Evolutionary conservation across 2,329 filamentous ascomycete species (phyloP), one percentile per base, ranked within the genome.

Genomic region (Fragosphaeria purpurea): DNA sequence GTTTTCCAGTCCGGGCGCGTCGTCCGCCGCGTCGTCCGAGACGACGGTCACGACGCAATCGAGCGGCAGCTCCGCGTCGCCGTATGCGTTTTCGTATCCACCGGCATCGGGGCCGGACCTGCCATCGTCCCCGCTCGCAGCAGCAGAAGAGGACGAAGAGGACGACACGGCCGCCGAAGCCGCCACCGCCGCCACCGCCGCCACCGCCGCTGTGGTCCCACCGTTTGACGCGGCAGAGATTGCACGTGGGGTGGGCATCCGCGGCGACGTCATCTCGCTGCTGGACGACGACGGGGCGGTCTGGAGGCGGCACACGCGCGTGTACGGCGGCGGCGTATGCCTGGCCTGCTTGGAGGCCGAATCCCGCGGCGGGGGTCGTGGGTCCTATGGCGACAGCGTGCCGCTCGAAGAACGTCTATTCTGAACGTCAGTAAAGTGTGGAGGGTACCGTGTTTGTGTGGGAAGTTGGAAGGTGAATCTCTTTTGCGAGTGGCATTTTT

Each of bases 221-320:
- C 1, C 32, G 40, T 6, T 42, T 13, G 32, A 32, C 30, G 32
- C 13, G 7, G 34, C 30, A 8, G 13, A 40, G 31, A 34, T 33
- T 11, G 10, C 31, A 4, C 10, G 11, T 30, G 32, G 6, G 6
- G 65, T 73, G 38, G 66, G 70, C 47, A 65, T 76, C 5, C 67
- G 73, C 44, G 75, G 73, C 33, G 74, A 79, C 58, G 72, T 75
- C 50, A 67, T 77, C 41, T 73, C 71, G 7, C 65, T 71, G 10
- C 62, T 72, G 50, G 70, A 77, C 58, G 66, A 67, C 51, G 64
- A 68, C 10, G 75, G 73, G 5, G 67, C 70, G 13, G 50, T 70
- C 41, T 81, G 76, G 77, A 74, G 69, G 57, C 70, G 76, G 39
- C 77, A 81, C 60, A 81, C 77, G 12, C 71, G 76, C 32, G 77